Percentiles rank a stretch among this genome's conserved stretches.
Evolutionary conservation across 192 early-diverging fungal genomes (phyloP).

Genomic region (Entomortierella beljakovae): DNA sequence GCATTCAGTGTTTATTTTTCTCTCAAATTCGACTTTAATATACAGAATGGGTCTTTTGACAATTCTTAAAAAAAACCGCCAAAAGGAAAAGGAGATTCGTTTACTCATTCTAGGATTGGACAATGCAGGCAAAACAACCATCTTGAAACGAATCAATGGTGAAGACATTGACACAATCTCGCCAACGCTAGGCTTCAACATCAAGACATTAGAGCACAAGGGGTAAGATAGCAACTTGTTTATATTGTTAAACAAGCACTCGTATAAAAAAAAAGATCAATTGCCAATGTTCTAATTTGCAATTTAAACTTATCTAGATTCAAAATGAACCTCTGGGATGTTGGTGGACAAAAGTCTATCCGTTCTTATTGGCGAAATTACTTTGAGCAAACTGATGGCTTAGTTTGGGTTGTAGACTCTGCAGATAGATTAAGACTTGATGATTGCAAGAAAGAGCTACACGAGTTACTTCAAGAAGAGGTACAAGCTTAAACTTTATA

Average conservation of each 20-base stretch:
- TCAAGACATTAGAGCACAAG: constrained; percentile 92
- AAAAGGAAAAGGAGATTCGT: constrained; percentile 94
- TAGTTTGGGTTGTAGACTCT: constrained; percentile 98
- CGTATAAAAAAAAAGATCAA: constrained; percentile 1
- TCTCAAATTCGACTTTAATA: neutral
- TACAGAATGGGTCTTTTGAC: constrained; percentile 91
- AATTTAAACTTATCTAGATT: constrained; percentile 58
- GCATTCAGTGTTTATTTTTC: neutral
- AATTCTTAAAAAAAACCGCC: constrained; percentile 92
- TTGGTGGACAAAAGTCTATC: constrained; percentile 97
- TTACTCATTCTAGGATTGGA: constrained; percentile 95
- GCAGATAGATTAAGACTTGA: constrained; percentile 86
- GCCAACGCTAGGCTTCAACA: constrained; percentile 98
- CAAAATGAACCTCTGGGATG: constrained; percentile 95
- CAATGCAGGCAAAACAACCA: constrained; percentile 99
- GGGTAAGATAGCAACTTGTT: constrained; percentile 48
- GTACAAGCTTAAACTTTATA: constrained; percentile 43
- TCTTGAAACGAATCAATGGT: constrained; percentile 94
- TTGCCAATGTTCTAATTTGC: neutral
- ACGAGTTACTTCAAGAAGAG: constrained; percentile 88
- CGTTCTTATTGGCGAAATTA: constrained; percentile 99
- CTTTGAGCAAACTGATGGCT: constrained; percentile 98
- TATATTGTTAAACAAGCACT: neutral
- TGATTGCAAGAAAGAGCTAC: constrained; percentile 85
- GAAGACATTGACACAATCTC: constrained; percentile 91